Base-by-base conservation (phyloP, 768 basidiomycete species). In the Podaxis sp. region DNA sequence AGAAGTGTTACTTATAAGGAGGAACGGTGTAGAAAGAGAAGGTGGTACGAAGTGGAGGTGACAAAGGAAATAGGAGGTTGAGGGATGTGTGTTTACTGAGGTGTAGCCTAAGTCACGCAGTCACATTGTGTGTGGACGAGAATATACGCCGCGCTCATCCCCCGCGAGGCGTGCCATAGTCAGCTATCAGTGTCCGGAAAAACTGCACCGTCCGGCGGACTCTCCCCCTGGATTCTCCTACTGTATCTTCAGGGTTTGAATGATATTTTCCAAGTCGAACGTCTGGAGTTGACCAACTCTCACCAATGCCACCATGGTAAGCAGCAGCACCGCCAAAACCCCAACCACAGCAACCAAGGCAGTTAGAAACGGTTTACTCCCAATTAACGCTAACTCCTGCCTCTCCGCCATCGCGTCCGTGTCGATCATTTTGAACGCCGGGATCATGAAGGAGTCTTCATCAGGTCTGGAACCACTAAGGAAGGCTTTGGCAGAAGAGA, bases 401-500 rank as follows among this genome's bases (percentile, higher is more conserved):
- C 0, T 8, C 22, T 52, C 13, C 13, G 3, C 50, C 2, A 41
- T 28, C 5, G 59, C 51, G 37, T 37, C 38, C n/a, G 12, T 53
- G 5, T 40, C 26, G 7, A 52, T 53, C 33, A 52, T 52, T 26
- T 24, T n/a, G 51, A 41, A 44, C 8, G 24, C n/a, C 5, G 24
- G 49, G 8, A 44, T 20, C 5, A 11, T 53, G 13, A 44, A 15
- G 13, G 33, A 44, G 22, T 60, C 22, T 2, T 40, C 38, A n/a
- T 53, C 41, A 2, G 51, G 51, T 7, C 36, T 22, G 50, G 52
- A 60, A 4, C 59, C 50, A 20, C 59, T 60, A 6, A 60, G 24
- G 40, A 30, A 53, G n/a, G 50, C 59, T 30, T 52, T 53, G 1
- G 59, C 36, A 4, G 59, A 52, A 17, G 59, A 60, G 5, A 24